Conservation (phyloP, 345 rosid genomes). For the Hirschfeldia incana region DNA sequence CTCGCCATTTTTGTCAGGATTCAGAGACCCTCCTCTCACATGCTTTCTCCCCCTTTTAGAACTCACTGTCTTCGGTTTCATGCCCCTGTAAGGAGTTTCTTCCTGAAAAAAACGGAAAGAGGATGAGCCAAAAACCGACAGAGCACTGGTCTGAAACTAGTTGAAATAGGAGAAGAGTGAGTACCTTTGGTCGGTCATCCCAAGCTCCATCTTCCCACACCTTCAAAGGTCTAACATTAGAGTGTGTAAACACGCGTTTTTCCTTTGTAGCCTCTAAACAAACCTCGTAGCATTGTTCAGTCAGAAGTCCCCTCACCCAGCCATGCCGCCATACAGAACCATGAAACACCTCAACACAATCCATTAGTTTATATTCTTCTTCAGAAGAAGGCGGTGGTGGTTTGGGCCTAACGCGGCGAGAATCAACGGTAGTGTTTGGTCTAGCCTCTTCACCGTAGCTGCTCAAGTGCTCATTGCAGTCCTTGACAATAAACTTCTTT, state of each 20-base stretch:
- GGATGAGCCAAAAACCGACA: neutral
- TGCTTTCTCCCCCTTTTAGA: neutral
- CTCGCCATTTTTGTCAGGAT: too few relatives aligned
- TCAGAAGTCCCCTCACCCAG: conserved; percentile 51
- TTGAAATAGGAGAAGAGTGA: neutral
- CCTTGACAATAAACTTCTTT: too few relatives aligned
- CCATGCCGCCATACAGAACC: conserved; percentile 31
- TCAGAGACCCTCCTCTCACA: too few relatives aligned
- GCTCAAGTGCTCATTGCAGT: too few relatives aligned
- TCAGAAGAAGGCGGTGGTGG: too few relatives aligned
- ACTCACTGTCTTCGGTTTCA: conserved; percentile 22
- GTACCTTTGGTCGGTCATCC: conserved; percentile 51
- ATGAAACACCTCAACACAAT: too few relatives aligned
- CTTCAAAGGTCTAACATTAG: conserved; percentile 56
- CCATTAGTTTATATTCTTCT: too few relatives aligned
- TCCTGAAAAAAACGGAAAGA: neutral
- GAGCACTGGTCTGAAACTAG: neutral
- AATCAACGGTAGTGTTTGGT: too few relatives aligned
- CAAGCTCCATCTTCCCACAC: conserved; percentile 63
- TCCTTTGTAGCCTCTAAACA: conserved; percentile 47
- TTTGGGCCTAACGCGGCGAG: too few relatives aligned
- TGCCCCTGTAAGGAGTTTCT: conserved; percentile 14
- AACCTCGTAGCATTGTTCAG: conserved; percentile 44
- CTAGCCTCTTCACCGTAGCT: too few relatives aligned
- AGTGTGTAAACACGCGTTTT: conserved; percentile 34